Percentiles rank a stretch among this genome's conserved stretches.
Evolutionary conservation across 169 alveolate genomes (phyloP).

Genomic region (Plasmodium adleri): DNA sequence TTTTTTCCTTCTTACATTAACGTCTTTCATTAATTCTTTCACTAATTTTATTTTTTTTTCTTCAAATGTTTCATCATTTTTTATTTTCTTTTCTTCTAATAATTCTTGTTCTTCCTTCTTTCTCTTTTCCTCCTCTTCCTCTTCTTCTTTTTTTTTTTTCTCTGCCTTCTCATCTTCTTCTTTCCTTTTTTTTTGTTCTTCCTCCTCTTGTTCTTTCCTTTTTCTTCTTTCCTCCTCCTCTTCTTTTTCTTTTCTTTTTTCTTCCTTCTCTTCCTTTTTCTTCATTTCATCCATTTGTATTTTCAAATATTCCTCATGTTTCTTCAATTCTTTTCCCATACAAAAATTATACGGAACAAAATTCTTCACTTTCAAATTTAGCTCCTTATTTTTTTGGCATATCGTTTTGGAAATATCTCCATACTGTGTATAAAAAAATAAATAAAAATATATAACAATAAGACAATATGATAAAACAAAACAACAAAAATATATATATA

Average conservation of each 20-base stretch:
- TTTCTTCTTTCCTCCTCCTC: not conserved
- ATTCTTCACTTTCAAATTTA: constrained; percentile 14
- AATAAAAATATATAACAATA: constrained; percentile 5
- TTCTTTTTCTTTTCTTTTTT: not conserved
- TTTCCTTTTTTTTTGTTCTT: not conserved
- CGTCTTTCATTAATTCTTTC: constrained; percentile 7
- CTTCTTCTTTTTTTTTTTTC: not conserved
- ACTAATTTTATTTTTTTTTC: constrained; percentile 22
- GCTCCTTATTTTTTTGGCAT: constrained; percentile 22
- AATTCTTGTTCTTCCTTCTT: not conserved
- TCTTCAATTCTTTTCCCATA: constrained; percentile 12
- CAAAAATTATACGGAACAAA: not conserved
- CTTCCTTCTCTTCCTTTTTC: constrained; percentile 9
- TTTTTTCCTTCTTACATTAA: constrained; percentile 13
- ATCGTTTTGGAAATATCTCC: constrained; percentile 17
- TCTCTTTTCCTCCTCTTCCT: too few relatives aligned
- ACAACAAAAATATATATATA: not conserved
- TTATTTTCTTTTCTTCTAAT: not conserved
- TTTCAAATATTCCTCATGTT: constrained; percentile 31
- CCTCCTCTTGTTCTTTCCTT: not conserved
- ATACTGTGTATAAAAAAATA: constrained; percentile 5
- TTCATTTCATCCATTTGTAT: constrained; percentile 23
- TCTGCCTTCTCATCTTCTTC: not conserved
- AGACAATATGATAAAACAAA: not conserved
- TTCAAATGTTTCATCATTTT: not conserved